Evolutionary conservation across 75 land plant species (phyloP).

Genomic region (Sequoiadendron giganteum): DNA sequence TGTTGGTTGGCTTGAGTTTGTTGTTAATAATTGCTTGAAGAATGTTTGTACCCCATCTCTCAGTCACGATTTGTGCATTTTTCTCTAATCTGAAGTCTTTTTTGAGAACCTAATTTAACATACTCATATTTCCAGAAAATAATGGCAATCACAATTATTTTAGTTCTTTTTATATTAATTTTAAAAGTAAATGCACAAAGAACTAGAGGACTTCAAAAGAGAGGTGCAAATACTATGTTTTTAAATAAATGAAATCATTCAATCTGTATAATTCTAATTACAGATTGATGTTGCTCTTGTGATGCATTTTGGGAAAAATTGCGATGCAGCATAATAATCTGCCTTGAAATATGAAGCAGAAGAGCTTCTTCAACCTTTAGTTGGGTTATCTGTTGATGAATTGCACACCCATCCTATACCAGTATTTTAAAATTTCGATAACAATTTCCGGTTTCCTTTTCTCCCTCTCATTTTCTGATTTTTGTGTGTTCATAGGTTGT

Average conservation of each 20-base stretch:
- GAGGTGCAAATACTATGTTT: neutral
- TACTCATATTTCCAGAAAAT: neutral
- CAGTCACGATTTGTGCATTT: neutral
- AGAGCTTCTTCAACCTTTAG: neutral
- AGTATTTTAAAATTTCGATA: too few species aligned
- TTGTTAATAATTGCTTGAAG: neutral
- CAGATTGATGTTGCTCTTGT: neutral
- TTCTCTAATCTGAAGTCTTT: neutral
- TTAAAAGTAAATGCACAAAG: neutral
- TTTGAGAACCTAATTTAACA: neutral
- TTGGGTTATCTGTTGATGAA: too few species aligned
- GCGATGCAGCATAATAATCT: neutral
- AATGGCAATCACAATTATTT: neutral
- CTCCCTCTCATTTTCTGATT: too few species aligned
- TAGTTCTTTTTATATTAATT: neutral
- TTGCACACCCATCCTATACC: too few species aligned
- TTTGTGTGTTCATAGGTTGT: too few species aligned
- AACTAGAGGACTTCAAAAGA: neutral
- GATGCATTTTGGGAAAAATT: neutral
- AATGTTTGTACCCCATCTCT: neutral
- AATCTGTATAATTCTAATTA: neutral
- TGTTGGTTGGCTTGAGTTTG: neutral
- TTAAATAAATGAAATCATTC: neutral
- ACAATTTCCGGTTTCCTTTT: too few species aligned
- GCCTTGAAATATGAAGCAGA: neutral